phyloP scores from a whole-genome alignment of 2,329 filamentous ascomycete genomes.

The Cytospora paraplurivora region DNA sequence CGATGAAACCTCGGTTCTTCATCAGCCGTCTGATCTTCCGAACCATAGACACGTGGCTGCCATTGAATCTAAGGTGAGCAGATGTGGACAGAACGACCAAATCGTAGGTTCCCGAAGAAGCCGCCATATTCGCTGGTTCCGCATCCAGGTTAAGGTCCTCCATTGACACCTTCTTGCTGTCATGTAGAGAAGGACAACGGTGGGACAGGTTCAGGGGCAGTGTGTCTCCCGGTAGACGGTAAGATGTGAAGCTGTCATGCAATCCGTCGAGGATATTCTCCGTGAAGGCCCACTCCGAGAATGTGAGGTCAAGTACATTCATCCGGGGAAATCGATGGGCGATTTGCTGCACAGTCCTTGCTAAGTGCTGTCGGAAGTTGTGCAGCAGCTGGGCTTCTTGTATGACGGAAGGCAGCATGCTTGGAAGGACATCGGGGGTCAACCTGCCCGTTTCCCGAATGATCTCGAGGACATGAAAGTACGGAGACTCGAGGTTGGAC shows the following conservation, averaged over 20 bases:
- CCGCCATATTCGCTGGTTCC: constrained; percentile 25
- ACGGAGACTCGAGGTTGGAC: constrained; percentile 39
- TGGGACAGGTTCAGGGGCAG: constrained; percentile 30
- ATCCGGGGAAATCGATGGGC: constrained; percentile 43
- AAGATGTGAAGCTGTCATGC: constrained; percentile 37
- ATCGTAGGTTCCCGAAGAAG: constrained; percentile 31
- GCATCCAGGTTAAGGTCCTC: constrained; percentile 32
- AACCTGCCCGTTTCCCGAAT: constrained; percentile 35
- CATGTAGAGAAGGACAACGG: constrained; percentile 23
- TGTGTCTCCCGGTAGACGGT: constrained; percentile 33
- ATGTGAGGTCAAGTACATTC: constrained; percentile 43
- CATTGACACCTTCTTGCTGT: constrained; percentile 29
- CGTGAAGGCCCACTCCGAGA: constrained; percentile 36
- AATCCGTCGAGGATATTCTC: constrained; percentile 39
- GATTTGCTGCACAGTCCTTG: constrained; percentile 41
- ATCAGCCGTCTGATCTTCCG: constrained; percentile 31
- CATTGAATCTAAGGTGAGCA: constrained; percentile 27
- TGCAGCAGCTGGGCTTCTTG: constrained; percentile 38
- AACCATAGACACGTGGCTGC: constrained; percentile 22
- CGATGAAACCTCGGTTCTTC: constrained; percentile 38
- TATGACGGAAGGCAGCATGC: constrained; percentile 33
- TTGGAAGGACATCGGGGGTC: constrained; percentile 34
- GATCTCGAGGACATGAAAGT: constrained; percentile 36
- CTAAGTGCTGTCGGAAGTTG: constrained; percentile 39
- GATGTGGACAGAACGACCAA: constrained; percentile 35